A percentile compares a stretch with the other conserved stretches of the same genome.
Evolutionary conservation across 2,329 filamentous ascomycete genomes (phyloP).

Genomic region (Rutstroemia sp.): DNA sequence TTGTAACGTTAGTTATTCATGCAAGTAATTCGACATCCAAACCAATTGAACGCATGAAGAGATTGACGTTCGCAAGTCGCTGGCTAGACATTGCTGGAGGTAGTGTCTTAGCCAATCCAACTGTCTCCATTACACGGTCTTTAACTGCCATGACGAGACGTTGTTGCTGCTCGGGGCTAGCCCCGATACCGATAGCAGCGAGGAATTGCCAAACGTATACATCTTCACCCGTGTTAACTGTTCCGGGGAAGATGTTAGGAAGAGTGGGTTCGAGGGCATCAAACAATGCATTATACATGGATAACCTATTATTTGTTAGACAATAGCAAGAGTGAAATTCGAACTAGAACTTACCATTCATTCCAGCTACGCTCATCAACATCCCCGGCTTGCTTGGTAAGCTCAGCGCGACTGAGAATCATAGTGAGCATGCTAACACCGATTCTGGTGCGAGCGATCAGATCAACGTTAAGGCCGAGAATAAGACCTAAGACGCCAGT

Average conservation of each 20-base stretch:
- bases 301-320: constrained; percentile 46
- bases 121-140: constrained; percentile 95
- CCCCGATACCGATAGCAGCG: constrained; percentile 88
- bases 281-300: constrained; percentile 80
- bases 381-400: constrained; percentile 74
- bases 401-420: constrained; percentile 86
- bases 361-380: constrained; percentile 68
- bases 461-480: constrained; percentile 71
- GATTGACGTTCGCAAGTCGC: constrained; percentile 84
- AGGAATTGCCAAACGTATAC: constrained; percentile 98
- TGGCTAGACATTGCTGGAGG: constrained; percentile 78
- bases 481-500: constrained; percentile 83
- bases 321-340: background rate
- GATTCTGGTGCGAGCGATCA: constrained; percentile 80
- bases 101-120: constrained; percentile 79
- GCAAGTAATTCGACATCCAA: constrained; percentile 73
- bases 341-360: constrained; percentile 55
- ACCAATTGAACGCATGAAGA: constrained; percentile 99
- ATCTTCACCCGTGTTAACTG: constrained; percentile 85
- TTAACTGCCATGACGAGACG: constrained; percentile 91
- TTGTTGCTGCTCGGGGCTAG: constrained; percentile 90
- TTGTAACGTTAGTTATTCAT: constrained; percentile 9
- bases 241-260: constrained; percentile 80
- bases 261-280: constrained; percentile 78
- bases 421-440: constrained; percentile 88